Evolutionary conservation across 1,284 basidiomycete species (phyloP).

Genomic region (Phylloboletellus chloephorus): DNA sequence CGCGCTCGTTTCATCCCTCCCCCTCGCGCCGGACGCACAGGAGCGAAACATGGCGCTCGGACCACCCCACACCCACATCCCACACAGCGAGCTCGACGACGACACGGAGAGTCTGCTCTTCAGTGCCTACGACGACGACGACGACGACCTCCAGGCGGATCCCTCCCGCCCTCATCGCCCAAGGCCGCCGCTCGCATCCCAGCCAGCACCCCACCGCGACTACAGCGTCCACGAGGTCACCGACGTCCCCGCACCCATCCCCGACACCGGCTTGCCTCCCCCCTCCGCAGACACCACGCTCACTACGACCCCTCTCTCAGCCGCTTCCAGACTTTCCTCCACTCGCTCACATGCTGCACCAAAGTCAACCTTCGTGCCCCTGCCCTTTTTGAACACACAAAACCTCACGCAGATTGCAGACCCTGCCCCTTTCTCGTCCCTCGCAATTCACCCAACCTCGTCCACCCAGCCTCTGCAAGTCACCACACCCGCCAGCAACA

Average conservation of each 20-base stretch:
- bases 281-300: constrained; percentile 13
- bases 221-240: constrained; percentile 35
- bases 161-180: constrained; percentile 5
- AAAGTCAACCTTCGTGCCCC: constrained; percentile 26
- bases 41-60: constrained; percentile 17
- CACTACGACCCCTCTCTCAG: neutral
- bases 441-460: constrained; percentile 2
- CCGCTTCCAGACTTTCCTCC: constrained; percentile 6
- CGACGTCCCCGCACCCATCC: constrained; percentile 50
- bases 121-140: constrained; percentile 2
- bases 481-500: constrained; percentile 3
- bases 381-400: constrained; percentile 28
- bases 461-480: constrained; percentile 8
- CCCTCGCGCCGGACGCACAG: constrained; percentile 28
- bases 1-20: constrained; percentile 20
- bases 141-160: constrained; percentile 1
- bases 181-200: constrained; percentile 12
- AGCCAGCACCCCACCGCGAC: constrained; percentile 17
- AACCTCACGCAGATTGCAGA: constrained; percentile 25
- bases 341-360: constrained; percentile 12
- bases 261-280: constrained; percentile 40
- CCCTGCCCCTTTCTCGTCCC: constrained; percentile 15
- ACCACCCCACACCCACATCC: constrained; percentile 17
- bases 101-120: constrained; percentile 25
- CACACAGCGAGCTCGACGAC: constrained; percentile 9